Evolutionary conservation across 495 filamentous ascomycete genomes (phyloP).

Genomic region (Aspergillus asperescens): DNA sequence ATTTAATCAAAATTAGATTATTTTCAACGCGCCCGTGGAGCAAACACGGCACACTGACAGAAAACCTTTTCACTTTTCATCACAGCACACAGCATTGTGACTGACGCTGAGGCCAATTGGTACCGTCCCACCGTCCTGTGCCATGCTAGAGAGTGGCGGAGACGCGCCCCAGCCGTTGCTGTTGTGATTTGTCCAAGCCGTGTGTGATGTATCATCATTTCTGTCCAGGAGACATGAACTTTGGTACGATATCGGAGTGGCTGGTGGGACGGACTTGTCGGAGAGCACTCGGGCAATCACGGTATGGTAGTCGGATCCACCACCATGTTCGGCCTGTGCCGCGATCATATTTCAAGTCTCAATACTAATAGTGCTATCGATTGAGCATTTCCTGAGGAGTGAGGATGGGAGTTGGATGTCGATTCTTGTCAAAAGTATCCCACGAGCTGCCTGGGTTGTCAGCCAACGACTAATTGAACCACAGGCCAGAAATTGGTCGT

Average conservation of each 20-base stretch:
- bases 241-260: background rate
- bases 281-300: background rate
- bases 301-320: background rate
- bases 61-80: background rate
- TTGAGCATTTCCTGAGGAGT: no score
- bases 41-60: constrained; percentile 3
- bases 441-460: background rate
- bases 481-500: background rate
- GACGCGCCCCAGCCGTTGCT: background rate
- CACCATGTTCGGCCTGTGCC: no score
- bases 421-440: no score
- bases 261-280: background rate
- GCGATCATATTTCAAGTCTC: no score
- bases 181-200: constrained; percentile 5
- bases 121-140: constrained; percentile 3
- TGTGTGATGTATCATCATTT: background rate
- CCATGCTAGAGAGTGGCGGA: background rate
- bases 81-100: background rate
- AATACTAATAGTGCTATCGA: no score
- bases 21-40: constrained; percentile 1
- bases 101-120: constrained; percentile 5
- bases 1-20: background rate
- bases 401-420: no score
- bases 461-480: background rate
- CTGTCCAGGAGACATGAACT: background rate